Evolutionary conservation across 257 asterid genomes (phyloP).

Genomic region (Gentiana straminea): DNA sequence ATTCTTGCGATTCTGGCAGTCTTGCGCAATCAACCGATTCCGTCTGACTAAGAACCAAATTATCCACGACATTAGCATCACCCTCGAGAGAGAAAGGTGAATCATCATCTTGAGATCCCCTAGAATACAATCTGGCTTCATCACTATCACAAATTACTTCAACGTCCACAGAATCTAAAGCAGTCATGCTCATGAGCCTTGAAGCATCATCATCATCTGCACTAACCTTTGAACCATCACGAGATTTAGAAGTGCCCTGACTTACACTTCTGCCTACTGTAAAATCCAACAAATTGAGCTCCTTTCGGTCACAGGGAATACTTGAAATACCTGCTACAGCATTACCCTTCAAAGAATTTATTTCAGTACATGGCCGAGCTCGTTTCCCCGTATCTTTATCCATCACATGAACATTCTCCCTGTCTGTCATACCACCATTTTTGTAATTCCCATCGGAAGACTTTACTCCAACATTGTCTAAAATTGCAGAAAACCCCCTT

Average conservation of each 20-base stretch:
- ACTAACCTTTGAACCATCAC: constrained; percentile 7
- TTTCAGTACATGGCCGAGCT: constrained; percentile 31
- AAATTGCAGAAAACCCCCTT: constrained; percentile 28
- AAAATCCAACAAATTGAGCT: constrained; percentile 9
- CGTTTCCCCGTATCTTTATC: constrained; percentile 26
- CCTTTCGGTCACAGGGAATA: constrained; percentile 16
- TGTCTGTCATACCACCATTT: constrained; percentile 1
- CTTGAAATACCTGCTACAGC: constrained; percentile 25
- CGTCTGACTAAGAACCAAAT: constrained; percentile 46
- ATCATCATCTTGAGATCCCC: constrained; percentile 22
- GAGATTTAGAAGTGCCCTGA: constrained; percentile 12
- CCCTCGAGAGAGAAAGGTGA: constrained; percentile 13
- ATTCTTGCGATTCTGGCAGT: constrained; percentile 71
- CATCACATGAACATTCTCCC: constrained; percentile 12
- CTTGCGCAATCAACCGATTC: constrained; percentile 45
- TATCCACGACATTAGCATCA: constrained; percentile 43
- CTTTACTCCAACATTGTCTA: constrained; percentile 3
- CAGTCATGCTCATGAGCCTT: constrained; percentile 14
- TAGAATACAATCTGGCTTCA: constrained; percentile 23
- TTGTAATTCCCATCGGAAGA: constrained; percentile 7
- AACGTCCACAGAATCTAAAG: constrained; percentile 6
- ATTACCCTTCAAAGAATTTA: constrained; percentile 37
- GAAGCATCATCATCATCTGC: constrained; percentile 5
- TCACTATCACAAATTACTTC: constrained; percentile 21
- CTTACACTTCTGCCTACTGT: constrained; percentile 10